Conservation (phyloP, 805 yeast species). For the Metschnikowia aberdeeniae region DNA sequence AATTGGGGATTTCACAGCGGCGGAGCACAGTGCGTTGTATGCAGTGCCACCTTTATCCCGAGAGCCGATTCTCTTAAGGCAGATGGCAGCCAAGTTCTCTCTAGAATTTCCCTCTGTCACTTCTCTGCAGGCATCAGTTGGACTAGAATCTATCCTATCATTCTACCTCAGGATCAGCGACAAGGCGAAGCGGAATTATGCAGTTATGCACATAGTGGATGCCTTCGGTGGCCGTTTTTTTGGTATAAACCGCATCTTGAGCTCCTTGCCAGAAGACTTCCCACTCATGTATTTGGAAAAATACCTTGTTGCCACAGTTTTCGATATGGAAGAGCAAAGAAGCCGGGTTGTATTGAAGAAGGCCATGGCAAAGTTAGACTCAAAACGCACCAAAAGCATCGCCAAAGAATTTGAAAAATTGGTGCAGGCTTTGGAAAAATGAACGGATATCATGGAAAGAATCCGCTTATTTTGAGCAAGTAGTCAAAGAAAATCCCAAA, state of each 20-base stretch:
- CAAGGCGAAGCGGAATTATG: conserved; percentile 10
- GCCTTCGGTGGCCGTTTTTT: conserved; percentile 21
- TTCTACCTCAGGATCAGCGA: conserved; percentile 17
- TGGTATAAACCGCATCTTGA: conserved; percentile 24
- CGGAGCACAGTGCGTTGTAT: conserved; percentile 28
- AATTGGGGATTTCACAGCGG: conserved; percentile 29
- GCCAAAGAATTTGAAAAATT: conserved; percentile 19
- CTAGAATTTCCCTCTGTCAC: neutral
- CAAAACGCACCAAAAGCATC: conserved; percentile 19
- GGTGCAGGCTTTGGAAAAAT: neutral
- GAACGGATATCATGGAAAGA: conserved; percentile 25
- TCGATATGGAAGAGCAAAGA: conserved; percentile 19
- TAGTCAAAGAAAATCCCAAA: conserved; percentile 67
- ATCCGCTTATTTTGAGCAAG: conserved; percentile 45
- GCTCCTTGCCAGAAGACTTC: conserved; percentile 27
- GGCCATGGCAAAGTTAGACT: conserved; percentile 28
- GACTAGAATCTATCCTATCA: conserved; percentile 17
- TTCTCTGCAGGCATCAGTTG: conserved; percentile 2
- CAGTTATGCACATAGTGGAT: conserved; percentile 28
- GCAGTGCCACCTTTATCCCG: conserved; percentile 22
- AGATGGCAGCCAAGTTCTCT: neutral
- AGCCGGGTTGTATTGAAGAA: conserved; percentile 22
- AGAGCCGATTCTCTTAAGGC: conserved; percentile 15
- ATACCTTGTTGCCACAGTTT: conserved; percentile 21
- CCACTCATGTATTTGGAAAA: conserved; percentile 28